Percentiles rank a stretch among this genome's conserved stretches.
These are phyloP conservation scores for Pisolithus orientalis DNA, from an alignment of 768 basidiomycete genomes.

Conservation along the genomic window DNA sequence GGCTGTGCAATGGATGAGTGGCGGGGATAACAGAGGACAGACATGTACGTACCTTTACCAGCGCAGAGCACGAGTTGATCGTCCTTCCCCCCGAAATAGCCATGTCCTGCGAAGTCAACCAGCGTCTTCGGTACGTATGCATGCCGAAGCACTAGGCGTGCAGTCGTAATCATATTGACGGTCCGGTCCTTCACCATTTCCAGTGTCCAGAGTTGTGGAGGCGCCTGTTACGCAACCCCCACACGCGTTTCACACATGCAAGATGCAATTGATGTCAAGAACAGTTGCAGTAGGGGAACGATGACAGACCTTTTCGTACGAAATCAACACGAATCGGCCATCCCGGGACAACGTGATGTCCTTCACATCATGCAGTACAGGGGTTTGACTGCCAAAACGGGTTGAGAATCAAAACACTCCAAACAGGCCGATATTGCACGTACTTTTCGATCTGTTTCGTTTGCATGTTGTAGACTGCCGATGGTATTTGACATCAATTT, in stretches of 20 bases:
- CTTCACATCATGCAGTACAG: slow-evolving; percentile 66
- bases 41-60: slow-evolving; percentile 47
- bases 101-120: slow-evolving; percentile 68
- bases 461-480: slow-evolving; percentile 59
- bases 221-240: slow-evolving; percentile 34
- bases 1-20: slow-evolving; percentile 30
- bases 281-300: not conserved
- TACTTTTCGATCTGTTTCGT: slow-evolving; percentile 65
- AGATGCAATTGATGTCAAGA: not conserved
- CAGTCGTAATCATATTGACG: slow-evolving; percentile 22
- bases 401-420: not conserved
- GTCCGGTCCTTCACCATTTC: slow-evolving; percentile 47
- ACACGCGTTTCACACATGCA: not conserved
- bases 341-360: slow-evolving; percentile 60
- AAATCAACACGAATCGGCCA: slow-evolving; percentile 59
- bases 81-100: slow-evolving; percentile 69
- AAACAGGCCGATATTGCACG: slow-evolving; percentile 6
- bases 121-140: slow-evolving; percentile 65
- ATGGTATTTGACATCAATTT: not conserved
- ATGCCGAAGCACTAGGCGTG: slow-evolving; percentile 40
- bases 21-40: not conserved
- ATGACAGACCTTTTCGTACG: slow-evolving; percentile 62
- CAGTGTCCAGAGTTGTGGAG: slow-evolving; percentile 65
- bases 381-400: slow-evolving; percentile 50
- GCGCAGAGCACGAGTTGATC: slow-evolving; percentile 72